phyloP scores from a whole-genome alignment of 2,329 filamentous ascomycete genomes.

The Parascedosporium putredinis region DNA sequence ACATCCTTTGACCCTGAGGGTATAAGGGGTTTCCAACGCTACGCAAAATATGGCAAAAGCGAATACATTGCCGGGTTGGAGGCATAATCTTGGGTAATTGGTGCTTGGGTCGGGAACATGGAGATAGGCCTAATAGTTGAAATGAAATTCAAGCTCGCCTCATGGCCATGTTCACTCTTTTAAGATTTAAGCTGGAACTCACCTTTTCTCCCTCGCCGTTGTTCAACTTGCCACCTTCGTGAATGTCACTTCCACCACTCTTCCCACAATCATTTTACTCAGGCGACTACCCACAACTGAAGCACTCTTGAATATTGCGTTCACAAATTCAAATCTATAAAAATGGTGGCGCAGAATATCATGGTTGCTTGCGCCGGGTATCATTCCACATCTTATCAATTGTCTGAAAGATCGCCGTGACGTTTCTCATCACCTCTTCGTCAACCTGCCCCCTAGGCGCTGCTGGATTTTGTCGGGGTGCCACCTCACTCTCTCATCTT shows the following conservation, averaged over 20 bases:
- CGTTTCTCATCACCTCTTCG: slow-evolving; percentile 59
- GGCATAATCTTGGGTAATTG: not conserved
- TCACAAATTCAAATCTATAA: not conserved
- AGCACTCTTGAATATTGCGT: not conserved
- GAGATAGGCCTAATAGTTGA: not conserved
- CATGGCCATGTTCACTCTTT: not conserved
- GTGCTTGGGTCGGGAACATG: not conserved
- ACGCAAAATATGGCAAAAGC: not conserved
- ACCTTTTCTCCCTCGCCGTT: not conserved
- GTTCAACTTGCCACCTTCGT: not conserved
- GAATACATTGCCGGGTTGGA: not conserved
- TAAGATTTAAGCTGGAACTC: not conserved
- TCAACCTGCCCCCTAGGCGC: slow-evolving; percentile 67
- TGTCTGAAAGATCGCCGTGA: slow-evolving; percentile 87
- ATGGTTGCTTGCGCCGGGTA: not conserved
- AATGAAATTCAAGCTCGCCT: not conserved
- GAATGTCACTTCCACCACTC: no score
- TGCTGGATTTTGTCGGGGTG: slow-evolving; percentile 98
- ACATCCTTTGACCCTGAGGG: no score
- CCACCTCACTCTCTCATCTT: slow-evolving; percentile 83
- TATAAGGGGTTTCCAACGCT: not conserved
- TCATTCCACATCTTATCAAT: slow-evolving; percentile 44
- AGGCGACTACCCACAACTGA: not conserved
- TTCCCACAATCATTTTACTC: no score
- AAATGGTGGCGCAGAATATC: not conserved